Base-by-base conservation (phyloP, 306 rosid genomes). In the Medicago arabica region DNA sequence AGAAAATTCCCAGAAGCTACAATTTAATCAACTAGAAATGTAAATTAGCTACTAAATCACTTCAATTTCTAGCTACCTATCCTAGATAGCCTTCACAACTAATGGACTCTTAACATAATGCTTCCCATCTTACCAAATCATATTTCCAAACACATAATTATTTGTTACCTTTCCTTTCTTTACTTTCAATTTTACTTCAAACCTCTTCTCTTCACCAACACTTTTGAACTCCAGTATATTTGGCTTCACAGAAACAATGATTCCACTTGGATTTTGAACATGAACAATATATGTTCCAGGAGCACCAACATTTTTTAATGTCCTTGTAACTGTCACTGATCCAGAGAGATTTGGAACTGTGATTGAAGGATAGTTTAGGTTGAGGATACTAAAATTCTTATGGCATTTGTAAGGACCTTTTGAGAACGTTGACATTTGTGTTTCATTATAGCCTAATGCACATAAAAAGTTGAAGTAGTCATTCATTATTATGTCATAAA, bases 331-430 rank as follows among this genome's bases (percentile, higher is more conserved):
- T 14, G 67, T 85, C 25, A 87, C 73, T 16, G 93, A 85, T 12
- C 78, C 72, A 0, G 36, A 31, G 36, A 93, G 89, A 7, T 75
- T 74, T 12, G 93, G 93, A 73, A 91, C 91, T 17, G 96, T 83
- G 78, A 93, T 88, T 64, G 98, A 91, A 23, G 98, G 98, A 66
- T 89, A 81, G 80, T 93, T 93, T 51, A 91, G 89, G 81, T 91
- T 71, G 18, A 78, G 78, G 75, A 80, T 80, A 71, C 74, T 83
- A 4, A 85, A 74, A 8, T 71, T 81, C 36, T 31, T 31, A 31
- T 31, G 36, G 36, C 36, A 31, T 31, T 31, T 31, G 36, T 31
- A 31, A 31, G 36, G 36, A 31, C 6, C 6, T 31, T 31, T 31
- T 31, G 36, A 31, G 71, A 93, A 83, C 14, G 19, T 1, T 12